Percentiles rank a stretch among this genome's conserved stretches.
Conservation (phyloP, 2,329 filamentous ascomycete species). For the Coccinonectria pachysandricola region DNA sequence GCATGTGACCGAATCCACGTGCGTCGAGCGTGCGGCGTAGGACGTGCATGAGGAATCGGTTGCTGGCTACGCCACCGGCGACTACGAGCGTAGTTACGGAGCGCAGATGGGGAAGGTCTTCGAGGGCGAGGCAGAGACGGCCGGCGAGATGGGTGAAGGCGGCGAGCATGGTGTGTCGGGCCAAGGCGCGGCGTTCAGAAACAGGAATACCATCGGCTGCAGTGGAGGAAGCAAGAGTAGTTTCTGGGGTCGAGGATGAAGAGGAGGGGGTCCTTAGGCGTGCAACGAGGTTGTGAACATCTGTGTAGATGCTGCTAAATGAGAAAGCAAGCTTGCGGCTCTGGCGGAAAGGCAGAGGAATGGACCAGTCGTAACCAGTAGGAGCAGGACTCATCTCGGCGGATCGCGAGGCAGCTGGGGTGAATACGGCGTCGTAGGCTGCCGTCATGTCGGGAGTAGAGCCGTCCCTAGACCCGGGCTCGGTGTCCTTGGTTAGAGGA, state of each 20-base stretch:
- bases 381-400: constrained; percentile 42
- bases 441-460: constrained; percentile 10
- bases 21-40: constrained; percentile 45
- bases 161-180: constrained; percentile 63
- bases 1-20: constrained; percentile 52
- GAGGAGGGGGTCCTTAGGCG: too few relatives aligned
- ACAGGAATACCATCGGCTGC: constrained; percentile 30
- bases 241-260: too few relatives aligned
- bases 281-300: constrained; percentile 38
- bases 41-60: constrained; percentile 65
- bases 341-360: constrained; percentile 56
- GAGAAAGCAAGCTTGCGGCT: constrained; percentile 54
- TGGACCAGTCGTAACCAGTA: constrained; percentile 45
- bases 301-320: constrained; percentile 58
- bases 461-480: neutral
- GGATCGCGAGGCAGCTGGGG: constrained; percentile 44
- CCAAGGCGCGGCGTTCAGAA: constrained; percentile 58
- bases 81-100: constrained; percentile 59
- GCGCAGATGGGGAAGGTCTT: constrained; percentile 19
- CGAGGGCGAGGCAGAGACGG: constrained; percentile 59
- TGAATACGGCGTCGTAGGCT: constrained; percentile 38
- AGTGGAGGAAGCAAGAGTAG: constrained; percentile 23
- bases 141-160: constrained; percentile 81
- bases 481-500: constrained; percentile 2
- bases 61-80: constrained; percentile 84